phyloP scores from a whole-genome alignment of 2,329 filamentous ascomycete species.

The Reticulascus tulasneorum region DNA sequence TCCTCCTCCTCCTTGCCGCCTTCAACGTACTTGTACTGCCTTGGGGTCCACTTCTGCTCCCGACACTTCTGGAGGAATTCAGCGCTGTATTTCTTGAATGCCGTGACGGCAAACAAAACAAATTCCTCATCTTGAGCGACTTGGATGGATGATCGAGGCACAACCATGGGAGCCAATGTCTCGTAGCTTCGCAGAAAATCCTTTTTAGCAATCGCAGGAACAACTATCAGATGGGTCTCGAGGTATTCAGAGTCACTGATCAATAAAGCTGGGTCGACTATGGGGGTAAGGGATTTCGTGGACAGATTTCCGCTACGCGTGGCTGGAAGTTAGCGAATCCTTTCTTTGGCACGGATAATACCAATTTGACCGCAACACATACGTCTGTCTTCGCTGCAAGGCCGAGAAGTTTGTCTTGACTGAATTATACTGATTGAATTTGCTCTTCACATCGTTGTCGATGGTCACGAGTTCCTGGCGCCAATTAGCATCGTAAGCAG shows the following conservation, averaged over 20 bases:
- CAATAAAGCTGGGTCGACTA: conserved; percentile 76
- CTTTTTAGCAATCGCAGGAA: conserved; percentile 75
- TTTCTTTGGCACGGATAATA: background rate
- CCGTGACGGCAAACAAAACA: conserved; percentile 79
- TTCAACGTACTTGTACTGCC: conserved; percentile 90
- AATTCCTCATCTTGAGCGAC: conserved; percentile 88
- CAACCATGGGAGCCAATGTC: conserved; percentile 83
- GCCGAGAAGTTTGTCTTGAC: conserved; percentile 80
- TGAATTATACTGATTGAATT: conserved; percentile 91
- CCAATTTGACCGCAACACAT: too few relatives aligned
- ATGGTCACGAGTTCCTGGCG: conserved; percentile 78
- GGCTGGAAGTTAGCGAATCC: conserved; percentile 9
- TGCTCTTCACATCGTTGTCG: conserved; percentile 93
- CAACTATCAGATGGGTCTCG: conserved; percentile 89
- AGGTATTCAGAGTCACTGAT: conserved; percentile 93
- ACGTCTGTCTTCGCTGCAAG: conserved; percentile 86
- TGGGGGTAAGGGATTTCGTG: conserved; percentile 86
- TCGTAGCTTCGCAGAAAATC: conserved; percentile 91
- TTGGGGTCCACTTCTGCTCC: conserved; percentile 90
- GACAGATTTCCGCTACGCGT: conserved; percentile 75
- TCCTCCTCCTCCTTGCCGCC: conserved; percentile 87
- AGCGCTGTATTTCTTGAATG: conserved; percentile 83
- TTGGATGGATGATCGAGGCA: conserved; percentile 79
- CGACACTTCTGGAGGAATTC: conserved; percentile 92
- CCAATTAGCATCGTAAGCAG: background rate